phyloP scores from a whole-genome alignment of 2,329 filamentous ascomycete genomes.

The Fusarium ramigenum region DNA sequence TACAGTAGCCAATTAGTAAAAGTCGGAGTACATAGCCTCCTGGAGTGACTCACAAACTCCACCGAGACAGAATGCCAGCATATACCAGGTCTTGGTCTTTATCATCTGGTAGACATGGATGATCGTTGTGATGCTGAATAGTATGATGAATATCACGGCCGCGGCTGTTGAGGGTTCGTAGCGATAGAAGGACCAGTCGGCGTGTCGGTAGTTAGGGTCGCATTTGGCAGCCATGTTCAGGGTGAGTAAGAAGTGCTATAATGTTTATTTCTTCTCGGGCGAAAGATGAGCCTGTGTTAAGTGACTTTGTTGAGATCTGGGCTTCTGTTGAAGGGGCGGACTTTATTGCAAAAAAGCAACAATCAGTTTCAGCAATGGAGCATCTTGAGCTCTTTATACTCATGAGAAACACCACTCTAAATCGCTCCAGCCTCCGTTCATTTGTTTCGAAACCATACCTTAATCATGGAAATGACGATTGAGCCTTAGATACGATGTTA shows the following conservation, averaged over 20 bases:
- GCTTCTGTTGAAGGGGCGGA: too few species aligned
- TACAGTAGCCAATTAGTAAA: background rate
- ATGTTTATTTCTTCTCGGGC: background rate
- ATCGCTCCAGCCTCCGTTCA: background rate
- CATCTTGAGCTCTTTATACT: background rate
- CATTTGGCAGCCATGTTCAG: background rate
- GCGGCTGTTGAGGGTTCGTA: background rate
- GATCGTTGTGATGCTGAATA: background rate
- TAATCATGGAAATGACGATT: background rate
- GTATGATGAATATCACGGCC: background rate
- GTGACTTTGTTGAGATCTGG: background rate
- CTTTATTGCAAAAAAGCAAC: too few species aligned
- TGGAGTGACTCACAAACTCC: background rate
- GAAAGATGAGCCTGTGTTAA: background rate
- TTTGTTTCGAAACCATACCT: background rate
- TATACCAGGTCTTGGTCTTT: background rate
- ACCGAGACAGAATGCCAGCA: background rate
- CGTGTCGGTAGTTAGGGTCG: background rate
- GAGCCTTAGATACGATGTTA: background rate
- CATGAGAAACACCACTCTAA: background rate
- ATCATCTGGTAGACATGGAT: background rate
- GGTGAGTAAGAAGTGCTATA: background rate
- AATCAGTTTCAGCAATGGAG: background rate
- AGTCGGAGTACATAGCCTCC: rapidly evolving
- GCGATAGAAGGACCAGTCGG: background rate